A percentile compares a stretch with the other conserved stretches of the same genome.
Evolutionary conservation across 2,329 filamentous ascomycete genomes (phyloP).

Genomic region (Dactylellina cionopaga): DNA sequence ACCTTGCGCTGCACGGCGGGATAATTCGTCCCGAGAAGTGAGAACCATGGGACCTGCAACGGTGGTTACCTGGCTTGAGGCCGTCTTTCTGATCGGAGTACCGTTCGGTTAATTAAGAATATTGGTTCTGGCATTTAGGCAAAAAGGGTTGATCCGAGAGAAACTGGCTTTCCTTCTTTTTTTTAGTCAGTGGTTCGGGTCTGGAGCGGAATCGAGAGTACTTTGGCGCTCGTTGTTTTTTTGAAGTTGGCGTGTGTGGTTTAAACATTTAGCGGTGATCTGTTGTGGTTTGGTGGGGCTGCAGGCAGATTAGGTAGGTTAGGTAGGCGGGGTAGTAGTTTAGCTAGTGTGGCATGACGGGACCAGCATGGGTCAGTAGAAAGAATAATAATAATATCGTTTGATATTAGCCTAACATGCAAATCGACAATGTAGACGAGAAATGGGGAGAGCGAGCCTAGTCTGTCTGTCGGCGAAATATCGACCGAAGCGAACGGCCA

Average conservation of each 20-base stretch:
- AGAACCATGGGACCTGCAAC: conserved; percentile 31
- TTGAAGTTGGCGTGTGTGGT: too few species aligned
- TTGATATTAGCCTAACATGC: conserved; percentile 28
- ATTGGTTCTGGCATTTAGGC: conserved; percentile 20
- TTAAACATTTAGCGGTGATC: too few species aligned
- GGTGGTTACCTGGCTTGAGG: conserved; percentile 15
- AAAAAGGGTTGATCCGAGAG: conserved; percentile 44
- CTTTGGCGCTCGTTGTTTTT: conserved; percentile 1
- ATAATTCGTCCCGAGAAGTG: conserved; percentile 37
- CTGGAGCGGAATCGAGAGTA: background rate
- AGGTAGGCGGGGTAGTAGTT: background rate
- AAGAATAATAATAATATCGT: background rate
- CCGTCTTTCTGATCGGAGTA: conserved; percentile 2
- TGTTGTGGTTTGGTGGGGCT: conserved; percentile 6
- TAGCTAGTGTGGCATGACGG: conserved; percentile 11
- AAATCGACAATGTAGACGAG: too few species aligned
- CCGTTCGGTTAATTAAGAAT: conserved; percentile 37
- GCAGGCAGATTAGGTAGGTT: background rate
- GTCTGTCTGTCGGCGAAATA: conserved; percentile 30
- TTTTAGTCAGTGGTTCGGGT: background rate
- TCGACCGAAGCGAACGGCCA: conserved; percentile 28
- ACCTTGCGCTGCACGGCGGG: conserved; percentile 33
- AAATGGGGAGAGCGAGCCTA: conserved; percentile 20
- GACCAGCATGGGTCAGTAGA: conserved; percentile 12
- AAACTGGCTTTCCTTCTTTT: too few species aligned